These are phyloP conservation scores for Malbranchea zuffiana DNA, from an alignment of 2,329 filamentous ascomycete species.

Conservation along the genomic window DNA sequence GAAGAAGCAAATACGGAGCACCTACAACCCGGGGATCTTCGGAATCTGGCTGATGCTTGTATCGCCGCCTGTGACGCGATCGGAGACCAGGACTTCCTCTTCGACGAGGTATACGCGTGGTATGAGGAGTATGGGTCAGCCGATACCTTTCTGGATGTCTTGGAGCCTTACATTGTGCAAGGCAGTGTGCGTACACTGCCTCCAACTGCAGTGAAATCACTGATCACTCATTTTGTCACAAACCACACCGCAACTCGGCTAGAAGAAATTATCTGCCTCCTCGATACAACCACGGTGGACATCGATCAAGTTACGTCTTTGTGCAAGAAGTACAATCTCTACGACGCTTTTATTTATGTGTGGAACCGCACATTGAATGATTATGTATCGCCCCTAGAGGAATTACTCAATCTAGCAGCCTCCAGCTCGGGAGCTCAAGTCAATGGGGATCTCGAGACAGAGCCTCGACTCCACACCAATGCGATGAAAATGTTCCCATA, in stretches of 20 bases:
- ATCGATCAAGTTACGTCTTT: constrained; percentile 83
- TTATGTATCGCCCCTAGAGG: constrained; percentile 80
- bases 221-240: constrained; percentile 70
- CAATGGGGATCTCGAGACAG: constrained; percentile 42
- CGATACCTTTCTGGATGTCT: constrained; percentile 71
- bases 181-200: constrained; percentile 64
- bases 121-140: constrained; percentile 67
- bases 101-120: constrained; percentile 81
- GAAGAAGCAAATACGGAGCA: constrained; percentile 39
- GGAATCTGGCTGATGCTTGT: constrained; percentile 69
- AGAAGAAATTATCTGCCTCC: constrained; percentile 88
- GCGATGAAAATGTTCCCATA: constrained; percentile 92
- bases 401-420: constrained; percentile 51
- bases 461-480: constrained; percentile 47
- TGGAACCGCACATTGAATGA: constrained; percentile 88
- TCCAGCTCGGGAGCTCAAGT: constrained; percentile 16
- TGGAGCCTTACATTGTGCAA: constrained; percentile 81
- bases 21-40: constrained; percentile 52
- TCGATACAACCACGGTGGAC: constrained; percentile 83
- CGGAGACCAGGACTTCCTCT: constrained; percentile 69
- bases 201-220: constrained; percentile 70
- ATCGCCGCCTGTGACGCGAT: constrained; percentile 75
- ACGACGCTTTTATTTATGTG: constrained; percentile 91
- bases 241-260: constrained; percentile 65
- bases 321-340: constrained; percentile 84